Percentiles rank a stretch among this genome's conserved stretches.
phyloP scores from a whole-genome alignment of 2,329 filamentous ascomycete species.

The Parasarocladium wereldwijsianum region DNA sequence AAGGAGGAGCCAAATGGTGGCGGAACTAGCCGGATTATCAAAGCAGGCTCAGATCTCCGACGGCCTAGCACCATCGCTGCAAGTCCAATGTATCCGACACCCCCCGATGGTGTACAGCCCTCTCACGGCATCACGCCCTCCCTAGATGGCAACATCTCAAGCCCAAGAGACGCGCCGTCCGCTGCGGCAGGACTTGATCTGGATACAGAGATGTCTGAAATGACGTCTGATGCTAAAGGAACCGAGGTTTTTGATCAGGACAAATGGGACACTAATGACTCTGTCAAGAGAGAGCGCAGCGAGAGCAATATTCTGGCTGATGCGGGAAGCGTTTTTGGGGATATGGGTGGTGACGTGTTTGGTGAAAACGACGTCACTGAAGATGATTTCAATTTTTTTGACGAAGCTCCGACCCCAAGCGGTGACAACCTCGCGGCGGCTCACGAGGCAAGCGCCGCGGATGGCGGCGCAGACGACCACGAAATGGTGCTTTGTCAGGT shows the following conservation, averaged over 20 bases:
- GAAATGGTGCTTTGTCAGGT: neutral
- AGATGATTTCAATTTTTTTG: slow-evolving; percentile 74
- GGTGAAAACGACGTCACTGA: slow-evolving; percentile 65
- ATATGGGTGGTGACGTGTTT: slow-evolving; percentile 52
- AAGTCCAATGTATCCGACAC: slow-evolving; percentile 55
- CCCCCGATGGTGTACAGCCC: slow-evolving; percentile 49
- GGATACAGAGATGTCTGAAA: slow-evolving; percentile 18
- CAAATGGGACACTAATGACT: slow-evolving; percentile 19
- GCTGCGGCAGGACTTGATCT: slow-evolving; percentile 13
- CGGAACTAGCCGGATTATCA: too few species aligned
- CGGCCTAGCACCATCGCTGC: slow-evolving; percentile 30
- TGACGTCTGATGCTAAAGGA: slow-evolving; percentile 3
- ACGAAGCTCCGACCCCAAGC: slow-evolving; percentile 27
- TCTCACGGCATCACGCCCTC: slow-evolving; percentile 37
- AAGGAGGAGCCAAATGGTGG: slow-evolving; percentile 28
- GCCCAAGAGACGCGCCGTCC: slow-evolving; percentile 30
- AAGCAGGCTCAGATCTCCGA: slow-evolving; percentile 17
- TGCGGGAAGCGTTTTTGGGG: slow-evolving; percentile 49
- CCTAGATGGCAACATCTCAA: slow-evolving; percentile 39
- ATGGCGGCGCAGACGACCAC: slow-evolving; percentile 24
- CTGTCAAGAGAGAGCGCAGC: slow-evolving; percentile 26
- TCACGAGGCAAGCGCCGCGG: neutral
- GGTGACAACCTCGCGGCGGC: slow-evolving; percentile 20
- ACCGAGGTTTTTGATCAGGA: slow-evolving; percentile 3
- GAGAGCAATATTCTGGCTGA: slow-evolving; percentile 28